Evolutionary conservation across 306 rosid genomes (phyloP).

Genomic region (Bauhinia variegata): DNA sequence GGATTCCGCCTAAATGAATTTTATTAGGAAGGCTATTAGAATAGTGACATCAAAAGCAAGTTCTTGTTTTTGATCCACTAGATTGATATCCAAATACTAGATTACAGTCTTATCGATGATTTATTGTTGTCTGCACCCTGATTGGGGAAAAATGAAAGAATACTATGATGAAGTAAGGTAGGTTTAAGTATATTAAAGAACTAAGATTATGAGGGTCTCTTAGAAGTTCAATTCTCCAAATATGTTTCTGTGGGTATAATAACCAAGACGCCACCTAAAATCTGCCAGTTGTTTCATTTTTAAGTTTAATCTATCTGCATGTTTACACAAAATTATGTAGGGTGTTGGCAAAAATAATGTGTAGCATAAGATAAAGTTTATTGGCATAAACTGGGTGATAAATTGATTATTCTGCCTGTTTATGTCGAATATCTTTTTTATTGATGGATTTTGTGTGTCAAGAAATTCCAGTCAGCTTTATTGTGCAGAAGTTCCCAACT

Average conservation of each 20-base stretch:
- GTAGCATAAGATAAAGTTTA: not conserved
- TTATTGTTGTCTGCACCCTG: too few species aligned
- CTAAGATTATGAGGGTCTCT: not conserved
- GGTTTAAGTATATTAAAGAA: not conserved
- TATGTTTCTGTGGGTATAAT: not conserved
- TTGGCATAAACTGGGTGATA: not conserved
- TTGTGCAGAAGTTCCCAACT: conserved; percentile 17
- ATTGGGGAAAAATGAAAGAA: not conserved
- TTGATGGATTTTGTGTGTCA: not conserved
- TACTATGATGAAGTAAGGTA: not conserved
- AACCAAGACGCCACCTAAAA: not conserved
- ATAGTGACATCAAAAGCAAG: not conserved
- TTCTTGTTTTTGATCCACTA: too few species aligned
- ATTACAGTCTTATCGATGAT: too few species aligned
- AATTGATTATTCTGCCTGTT: not conserved
- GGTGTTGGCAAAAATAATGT: not conserved
- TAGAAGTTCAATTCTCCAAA: conserved; percentile 21
- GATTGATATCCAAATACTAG: too few species aligned
- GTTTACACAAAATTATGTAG: not conserved
- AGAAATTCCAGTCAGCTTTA: conserved; percentile 4
- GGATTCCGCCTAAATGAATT: conserved; percentile 1
- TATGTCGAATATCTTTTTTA: not conserved
- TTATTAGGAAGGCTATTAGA: not conserved
- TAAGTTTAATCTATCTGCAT: not conserved
- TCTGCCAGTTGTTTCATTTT: not conserved